These are phyloP conservation scores for Saccharomycopsis babjevae DNA, from an alignment of 805 yeast genomes.

Conservation along the genomic window DNA sequence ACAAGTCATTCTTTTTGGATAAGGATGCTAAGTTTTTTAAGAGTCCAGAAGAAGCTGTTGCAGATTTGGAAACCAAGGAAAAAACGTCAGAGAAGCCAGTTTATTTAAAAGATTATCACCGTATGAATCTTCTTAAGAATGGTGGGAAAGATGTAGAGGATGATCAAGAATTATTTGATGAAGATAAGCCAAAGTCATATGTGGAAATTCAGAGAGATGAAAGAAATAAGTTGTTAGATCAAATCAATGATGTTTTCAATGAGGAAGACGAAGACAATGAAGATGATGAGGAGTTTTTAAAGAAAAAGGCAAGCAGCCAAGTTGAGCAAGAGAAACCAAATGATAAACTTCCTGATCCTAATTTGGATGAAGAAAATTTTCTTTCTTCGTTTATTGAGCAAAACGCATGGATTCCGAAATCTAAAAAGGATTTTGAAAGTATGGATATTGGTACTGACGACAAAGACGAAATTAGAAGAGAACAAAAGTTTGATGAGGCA, in stretches of 20 bases:
- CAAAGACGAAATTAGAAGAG: slow-evolving; percentile 46
- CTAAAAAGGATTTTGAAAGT: slow-evolving; percentile 46
- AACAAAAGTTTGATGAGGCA: slow-evolving; percentile 83
- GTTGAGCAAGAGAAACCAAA: slow-evolving; percentile 18
- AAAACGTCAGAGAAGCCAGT: slow-evolving; percentile 52
- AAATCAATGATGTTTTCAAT: slow-evolving; percentile 61
- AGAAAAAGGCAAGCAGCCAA: slow-evolving; percentile 40
- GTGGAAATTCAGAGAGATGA: slow-evolving; percentile 70
- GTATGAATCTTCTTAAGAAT: slow-evolving; percentile 70
- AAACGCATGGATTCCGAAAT: slow-evolving; percentile 84
- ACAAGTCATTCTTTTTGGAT: slow-evolving; percentile 48
- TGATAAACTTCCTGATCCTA: slow-evolving; percentile 54
- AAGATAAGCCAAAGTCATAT: slow-evolving; percentile 41
- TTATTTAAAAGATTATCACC: slow-evolving; percentile 84
- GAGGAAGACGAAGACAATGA: slow-evolving; percentile 35
- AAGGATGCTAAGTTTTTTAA: slow-evolving; percentile 67
- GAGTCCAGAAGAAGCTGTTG: slow-evolving; percentile 38
- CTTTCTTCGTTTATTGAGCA: slow-evolving; percentile 59
- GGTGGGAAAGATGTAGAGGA: slow-evolving; percentile 46
- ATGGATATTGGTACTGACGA: slow-evolving; percentile 27
- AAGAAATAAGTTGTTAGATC: slow-evolving; percentile 59
- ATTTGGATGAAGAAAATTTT: slow-evolving; percentile 53
- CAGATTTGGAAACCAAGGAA: slow-evolving; percentile 20
- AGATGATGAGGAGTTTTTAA: slow-evolving; percentile 41
- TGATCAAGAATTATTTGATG: slow-evolving; percentile 34